Evolutionary conservation across 1,139 yeast genomes (phyloP).

Genomic region (Candida sp.): DNA sequence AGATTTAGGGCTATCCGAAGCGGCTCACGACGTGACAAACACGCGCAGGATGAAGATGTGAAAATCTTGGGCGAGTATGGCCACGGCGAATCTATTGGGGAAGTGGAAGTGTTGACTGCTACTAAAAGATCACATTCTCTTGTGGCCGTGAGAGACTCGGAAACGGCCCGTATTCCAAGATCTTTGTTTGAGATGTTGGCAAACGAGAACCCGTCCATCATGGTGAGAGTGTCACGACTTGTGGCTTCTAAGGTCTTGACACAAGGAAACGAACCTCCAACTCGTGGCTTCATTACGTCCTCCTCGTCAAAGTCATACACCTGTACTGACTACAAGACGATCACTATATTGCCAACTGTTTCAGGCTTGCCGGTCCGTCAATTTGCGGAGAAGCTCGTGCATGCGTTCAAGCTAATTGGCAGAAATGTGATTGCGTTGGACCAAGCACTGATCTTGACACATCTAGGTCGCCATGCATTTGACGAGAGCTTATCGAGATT

Average conservation of each 20-base stretch:
- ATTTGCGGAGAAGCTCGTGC: slow-evolving; percentile 75
- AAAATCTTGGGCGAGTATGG: slow-evolving; percentile 79
- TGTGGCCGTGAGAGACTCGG: slow-evolving; percentile 92
- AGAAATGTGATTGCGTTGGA: slow-evolving; percentile 78
- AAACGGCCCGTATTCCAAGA: slow-evolving; percentile 91
- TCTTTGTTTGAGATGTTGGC: slow-evolving; percentile 86
- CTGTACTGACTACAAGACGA: slow-evolving; percentile 71
- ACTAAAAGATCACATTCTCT: slow-evolving; percentile 73
- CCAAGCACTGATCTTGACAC: slow-evolving; percentile 79
- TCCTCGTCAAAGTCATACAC: slow-evolving; percentile 32
- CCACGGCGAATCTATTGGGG: slow-evolving; percentile 95
- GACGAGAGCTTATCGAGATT: slow-evolving; percentile 80
- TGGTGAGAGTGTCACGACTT: slow-evolving; percentile 87
- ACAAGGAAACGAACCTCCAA: slow-evolving; percentile 16
- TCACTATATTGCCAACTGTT: slow-evolving; percentile 82
- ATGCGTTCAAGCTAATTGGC: slow-evolving; percentile 74
- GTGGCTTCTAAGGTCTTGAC: slow-evolving; percentile 73
- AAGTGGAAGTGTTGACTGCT: slow-evolving; percentile 91
- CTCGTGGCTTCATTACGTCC: slow-evolving; percentile 22
- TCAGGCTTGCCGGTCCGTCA: slow-evolving; percentile 83
- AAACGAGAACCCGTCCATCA: slow-evolving; percentile 83
- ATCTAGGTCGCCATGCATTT: slow-evolving; percentile 92
- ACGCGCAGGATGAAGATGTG: slow-evolving; percentile 27
- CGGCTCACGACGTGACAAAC: slow-evolving; percentile 13
- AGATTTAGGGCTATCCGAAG: slow-evolving; percentile 70